Percentiles rank a stretch among this genome's conserved stretches.
phyloP scores from a whole-genome alignment of 768 basidiomycete genomes.

The Phlebiopsis gigantea region DNA sequence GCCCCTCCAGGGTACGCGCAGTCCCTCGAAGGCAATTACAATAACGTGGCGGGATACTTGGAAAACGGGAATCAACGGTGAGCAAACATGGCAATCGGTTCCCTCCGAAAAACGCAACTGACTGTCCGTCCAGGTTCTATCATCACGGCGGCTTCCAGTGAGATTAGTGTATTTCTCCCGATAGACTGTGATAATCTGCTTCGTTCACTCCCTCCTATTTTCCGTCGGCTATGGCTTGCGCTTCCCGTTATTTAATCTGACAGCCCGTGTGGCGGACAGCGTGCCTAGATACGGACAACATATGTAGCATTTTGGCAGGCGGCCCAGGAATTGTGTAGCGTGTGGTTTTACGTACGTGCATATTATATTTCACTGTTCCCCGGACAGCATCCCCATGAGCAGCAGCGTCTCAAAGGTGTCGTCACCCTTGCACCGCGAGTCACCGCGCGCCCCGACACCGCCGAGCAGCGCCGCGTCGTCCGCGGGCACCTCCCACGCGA shows the following conservation, averaged over 20 bases:
- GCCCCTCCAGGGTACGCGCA: conserved; percentile 49
- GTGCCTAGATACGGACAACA: neutral
- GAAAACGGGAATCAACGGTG: conserved; percentile 54
- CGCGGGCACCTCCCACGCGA: conserved; percentile 47
- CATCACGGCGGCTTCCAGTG: conserved; percentile 18
- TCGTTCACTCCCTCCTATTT: neutral
- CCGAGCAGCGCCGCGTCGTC: conserved; percentile 50
- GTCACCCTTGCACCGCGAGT: conserved; percentile 43
- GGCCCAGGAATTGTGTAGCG: neutral
- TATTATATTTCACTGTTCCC: neutral
- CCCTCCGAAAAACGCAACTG: neutral
- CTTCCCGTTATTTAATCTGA: neutral
- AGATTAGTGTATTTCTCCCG: neutral
- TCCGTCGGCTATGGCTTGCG: neutral
- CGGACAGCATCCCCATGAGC: conserved; percentile 32
- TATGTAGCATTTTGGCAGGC: neutral
- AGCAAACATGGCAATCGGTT: neutral
- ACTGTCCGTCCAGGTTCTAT: conserved; percentile 14
- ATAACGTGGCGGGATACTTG: conserved; percentile 44
- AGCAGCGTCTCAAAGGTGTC: conserved; percentile 71
- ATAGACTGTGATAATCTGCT: neutral
- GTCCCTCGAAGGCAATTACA: conserved; percentile 41
- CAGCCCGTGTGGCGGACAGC: neutral
- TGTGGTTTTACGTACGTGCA: neutral
- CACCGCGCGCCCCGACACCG: conserved; percentile 50